Conservation (phyloP, 176 grass and related monocot species). For the Oryza punctata region DNA sequence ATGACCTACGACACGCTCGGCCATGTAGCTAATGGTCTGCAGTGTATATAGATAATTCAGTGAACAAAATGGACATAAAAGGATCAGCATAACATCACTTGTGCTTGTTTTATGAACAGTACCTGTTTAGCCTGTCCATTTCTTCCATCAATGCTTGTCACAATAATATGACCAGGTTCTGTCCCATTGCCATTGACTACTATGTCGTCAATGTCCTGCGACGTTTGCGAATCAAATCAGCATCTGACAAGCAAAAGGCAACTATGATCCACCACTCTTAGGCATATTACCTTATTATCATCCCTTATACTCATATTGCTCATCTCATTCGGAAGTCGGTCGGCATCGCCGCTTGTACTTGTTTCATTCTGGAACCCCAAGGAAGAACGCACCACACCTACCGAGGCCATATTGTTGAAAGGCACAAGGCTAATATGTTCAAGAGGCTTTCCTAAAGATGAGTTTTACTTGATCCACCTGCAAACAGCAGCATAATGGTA, state of each 20-base stretch:
- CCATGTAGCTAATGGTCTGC: conserved; percentile 86
- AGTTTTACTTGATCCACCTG: conserved; percentile 36
- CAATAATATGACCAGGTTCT: conserved; percentile 90
- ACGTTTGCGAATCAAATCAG: conserved; percentile 4
- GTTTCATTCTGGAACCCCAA: conserved; percentile 52
- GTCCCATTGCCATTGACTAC: conserved; percentile 82
- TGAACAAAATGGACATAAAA: not conserved
- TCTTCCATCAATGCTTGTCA: conserved; percentile 81
- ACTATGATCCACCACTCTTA: not conserved
- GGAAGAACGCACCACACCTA: conserved; percentile 43
- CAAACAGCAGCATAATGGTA: not conserved
- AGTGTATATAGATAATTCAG: conserved; percentile 38
- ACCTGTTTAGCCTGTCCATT: conserved; percentile 89
- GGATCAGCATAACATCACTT: not conserved
- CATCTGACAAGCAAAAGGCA: conserved; percentile 15
- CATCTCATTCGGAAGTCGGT: conserved; percentile 64
- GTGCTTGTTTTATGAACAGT: not conserved
- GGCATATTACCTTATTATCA: conserved; percentile 71
- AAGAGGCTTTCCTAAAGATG: not conserved
- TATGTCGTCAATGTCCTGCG: conserved; percentile 77
- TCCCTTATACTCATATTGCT: conserved; percentile 83
- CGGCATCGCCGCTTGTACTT: conserved; percentile 38
- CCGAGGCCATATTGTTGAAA: conserved; percentile 60
- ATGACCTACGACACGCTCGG: conserved; percentile 72
- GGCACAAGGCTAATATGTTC: conserved; percentile 26